Base-by-base conservation (phyloP, 2,329 filamentous ascomycete genomes). In the Trichoderma oligosporum region DNA sequence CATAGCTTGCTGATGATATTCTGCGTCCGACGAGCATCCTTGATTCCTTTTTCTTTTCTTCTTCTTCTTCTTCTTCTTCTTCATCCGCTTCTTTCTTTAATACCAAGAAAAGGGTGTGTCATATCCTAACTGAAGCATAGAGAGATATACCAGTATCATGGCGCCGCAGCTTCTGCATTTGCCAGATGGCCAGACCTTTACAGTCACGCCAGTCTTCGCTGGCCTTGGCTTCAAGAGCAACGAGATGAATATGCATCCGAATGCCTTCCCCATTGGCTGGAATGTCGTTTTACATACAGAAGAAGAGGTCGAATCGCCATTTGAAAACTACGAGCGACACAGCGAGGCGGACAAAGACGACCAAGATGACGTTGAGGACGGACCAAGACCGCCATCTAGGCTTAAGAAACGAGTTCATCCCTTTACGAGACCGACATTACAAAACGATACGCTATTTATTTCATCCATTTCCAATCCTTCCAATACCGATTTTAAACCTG, bases 391-490 rank as follows among this genome's bases (percentile, higher is more conserved):
- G 27, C 29, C 31, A 16, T 39, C 56, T 7, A 27, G 27, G 14
- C 56, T 41, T 48, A 69, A 64, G 62, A 60, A 60, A 20, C 64
- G 67, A 22, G 58, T 67, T 12, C 64, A 64, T 25, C 62, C 71
- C 18, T 97, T 87, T 75, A 84, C 77, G 49, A 76, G 75, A 44
- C 92, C 93, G 0, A 96, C 89, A 0, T 76, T 95, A 29, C 82
- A 84, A 29, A 82, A 85, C 69, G 93, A 97, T 71, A 86, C 84
- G 65, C 79, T 97, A 57, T 97, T 92, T 76, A 93, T 97, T 65
- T 96, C 91, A 4, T 93, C 89, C 60, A 91, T 96, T 61, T 93
- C 90, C 48, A 90, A 88, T 63, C 91, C 93, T 0, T 88, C 87
- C 48, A 88, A 79, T 70, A 83, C 75, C 68, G 91, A 96, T 47